These are phyloP conservation scores for Thuidium tamariscinum DNA, from an alignment of 225 moss, liverwort and hornwort species.

Conservation along the genomic window DNA sequence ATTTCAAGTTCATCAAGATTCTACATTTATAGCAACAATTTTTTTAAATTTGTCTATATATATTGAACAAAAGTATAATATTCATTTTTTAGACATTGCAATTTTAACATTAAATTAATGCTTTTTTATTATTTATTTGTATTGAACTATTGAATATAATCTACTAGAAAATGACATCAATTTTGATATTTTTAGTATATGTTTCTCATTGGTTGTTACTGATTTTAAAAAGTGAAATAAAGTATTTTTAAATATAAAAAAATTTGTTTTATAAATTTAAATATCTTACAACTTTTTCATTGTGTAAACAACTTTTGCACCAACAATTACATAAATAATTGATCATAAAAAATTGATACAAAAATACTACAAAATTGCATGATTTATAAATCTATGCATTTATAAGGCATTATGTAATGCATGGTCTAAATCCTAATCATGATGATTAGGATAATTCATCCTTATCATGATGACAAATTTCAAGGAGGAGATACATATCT, in stretches of 20 bases:
- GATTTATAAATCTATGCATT: background rate
- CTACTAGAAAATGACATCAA: no score
- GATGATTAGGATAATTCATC: no score
- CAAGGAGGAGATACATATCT: no score
- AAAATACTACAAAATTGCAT: no score
- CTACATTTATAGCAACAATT: no score
- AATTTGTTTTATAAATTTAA: background rate
- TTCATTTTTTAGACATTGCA: background rate
- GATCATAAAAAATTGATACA: fast-evolving
- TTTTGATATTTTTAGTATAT: background rate
- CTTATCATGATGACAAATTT: no score
- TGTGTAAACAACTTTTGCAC: background rate
- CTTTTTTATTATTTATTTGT: background rate
- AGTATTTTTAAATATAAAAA: background rate
- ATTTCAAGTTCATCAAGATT: background rate
- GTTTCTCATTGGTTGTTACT: background rate
- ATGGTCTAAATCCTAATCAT: no score
- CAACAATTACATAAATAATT: no score
- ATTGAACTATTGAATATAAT: no score
- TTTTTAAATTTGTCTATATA: background rate
- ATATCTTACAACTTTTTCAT: background rate
- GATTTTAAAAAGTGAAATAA: background rate
- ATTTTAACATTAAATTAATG: background rate
- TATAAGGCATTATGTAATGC: no score
- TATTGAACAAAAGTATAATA: background rate